Base-by-base conservation (phyloP, 2,329 filamentous ascomycete genomes). In the Arthrinium phaeospermum region DNA sequence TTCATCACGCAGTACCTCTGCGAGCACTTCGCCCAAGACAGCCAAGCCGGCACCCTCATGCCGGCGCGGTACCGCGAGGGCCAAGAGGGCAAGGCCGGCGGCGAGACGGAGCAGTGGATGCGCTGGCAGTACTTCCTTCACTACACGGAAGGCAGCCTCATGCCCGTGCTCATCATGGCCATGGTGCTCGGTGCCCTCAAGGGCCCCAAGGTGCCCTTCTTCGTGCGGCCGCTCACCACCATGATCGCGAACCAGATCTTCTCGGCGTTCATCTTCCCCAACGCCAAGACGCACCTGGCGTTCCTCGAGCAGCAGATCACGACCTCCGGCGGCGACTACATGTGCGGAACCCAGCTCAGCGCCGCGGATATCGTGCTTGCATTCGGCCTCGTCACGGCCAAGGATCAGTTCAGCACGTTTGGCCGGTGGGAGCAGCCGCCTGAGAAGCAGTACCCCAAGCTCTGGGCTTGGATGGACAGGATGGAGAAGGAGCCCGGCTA, bases 131-230 rank as follows among this genome's bases (percentile, higher is more conserved):
- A 94, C 80, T 90, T 90, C 76, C 89, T 98, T 86, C 93, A 98
- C 80, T 98, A 95, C 81, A 87, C 90, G 6, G 96, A 98, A 83
- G 96, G 95, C 14, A 94, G 90, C 73, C 83, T 98, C 74, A 96
- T 80, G 79, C 71, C 77, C 30, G 74, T 75, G 67, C 70, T 80
- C 30, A 44, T 77, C 27, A 72, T 76, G 74, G 72, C 74, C 13
- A 75, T 79, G 75, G 72, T 80, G 14, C 34, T 80, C 7, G 72
- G 75, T 13, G 70, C 70, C 68, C 81, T 90, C 74, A 86, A 85
- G 73, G 83, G 85, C 1, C 77, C 82, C 0, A 78, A 78, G 34
- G 81, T 89, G 1, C 88, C 88, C 22, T 89, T 89, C 80, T 83
- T 88, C 76, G 80, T 89, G 74, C 85, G 88, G 1, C 88, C 88